These are phyloP conservation scores for Diphasiastrum complanatum DNA, from an alignment of 83 land plant genomes.

Conservation along the genomic window DNA sequence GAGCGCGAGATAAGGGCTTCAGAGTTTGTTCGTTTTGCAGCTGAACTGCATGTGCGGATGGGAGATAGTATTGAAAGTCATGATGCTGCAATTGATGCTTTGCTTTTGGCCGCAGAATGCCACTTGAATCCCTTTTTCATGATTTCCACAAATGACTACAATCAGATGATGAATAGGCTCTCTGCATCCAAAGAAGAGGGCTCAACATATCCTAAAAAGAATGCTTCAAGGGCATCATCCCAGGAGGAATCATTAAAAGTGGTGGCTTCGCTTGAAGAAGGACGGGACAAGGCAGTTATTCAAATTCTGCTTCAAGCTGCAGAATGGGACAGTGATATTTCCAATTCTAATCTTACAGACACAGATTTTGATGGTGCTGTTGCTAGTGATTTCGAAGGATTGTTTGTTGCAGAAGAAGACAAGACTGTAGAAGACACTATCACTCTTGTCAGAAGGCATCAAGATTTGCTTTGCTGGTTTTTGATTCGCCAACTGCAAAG, in stretches of 20 bases:
- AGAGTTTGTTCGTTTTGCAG: constrained; percentile 71
- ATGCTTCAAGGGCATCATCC: no score
- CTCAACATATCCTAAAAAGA: constrained; percentile 1
- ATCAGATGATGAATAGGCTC: constrained; percentile 17
- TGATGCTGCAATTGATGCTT: constrained; percentile 81
- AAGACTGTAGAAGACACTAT: constrained; percentile 46
- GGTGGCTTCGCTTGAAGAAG: constrained; percentile 43
- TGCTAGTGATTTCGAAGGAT: constrained; percentile 25
- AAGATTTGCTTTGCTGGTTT: constrained; percentile 56
- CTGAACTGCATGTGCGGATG: constrained; percentile 55
- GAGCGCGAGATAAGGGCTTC: constrained; percentile 72
- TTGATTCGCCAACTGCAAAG: constrained; percentile 45
- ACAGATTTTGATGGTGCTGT: constrained; percentile 14
- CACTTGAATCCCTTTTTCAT: constrained; percentile 74
- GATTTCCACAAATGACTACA: constrained; percentile 30
- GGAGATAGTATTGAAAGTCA: constrained; percentile 46
- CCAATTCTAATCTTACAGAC: constrained; percentile 11
- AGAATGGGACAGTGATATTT: constrained; percentile 48
- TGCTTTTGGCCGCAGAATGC: constrained; percentile 90
- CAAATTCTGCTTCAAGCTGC: constrained; percentile 78
- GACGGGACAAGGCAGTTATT: constrained; percentile 75
- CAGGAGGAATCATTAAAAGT: no score
- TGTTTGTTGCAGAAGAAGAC: constrained; percentile 6
- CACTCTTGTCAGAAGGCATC: constrained; percentile 81
- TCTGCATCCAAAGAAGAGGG: neutral